Conservation (phyloP, 805 yeast species). For the Metschnikowia henanensis region DNA sequence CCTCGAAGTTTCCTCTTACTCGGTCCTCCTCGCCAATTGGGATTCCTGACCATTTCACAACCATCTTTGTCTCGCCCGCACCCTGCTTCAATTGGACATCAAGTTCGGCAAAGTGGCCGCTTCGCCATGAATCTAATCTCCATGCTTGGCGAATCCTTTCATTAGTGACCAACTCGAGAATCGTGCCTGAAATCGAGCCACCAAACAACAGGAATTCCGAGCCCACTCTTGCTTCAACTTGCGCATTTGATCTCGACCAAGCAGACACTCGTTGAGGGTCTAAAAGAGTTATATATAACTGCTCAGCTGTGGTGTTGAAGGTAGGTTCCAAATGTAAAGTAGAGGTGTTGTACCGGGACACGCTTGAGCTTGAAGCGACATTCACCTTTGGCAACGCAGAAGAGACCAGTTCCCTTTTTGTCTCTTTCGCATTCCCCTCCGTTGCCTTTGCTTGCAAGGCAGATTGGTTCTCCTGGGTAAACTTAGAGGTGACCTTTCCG, state of each 20-base stretch:
- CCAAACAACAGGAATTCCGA: conserved; percentile 74
- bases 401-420: conserved; percentile 6
- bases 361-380: conserved; percentile 15
- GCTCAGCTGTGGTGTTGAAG: conserved; percentile 87
- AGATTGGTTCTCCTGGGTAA: conserved; percentile 50
- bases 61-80: conserved; percentile 76
- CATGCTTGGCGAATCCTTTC: conserved; percentile 70
- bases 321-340: conserved; percentile 72
- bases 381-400: conserved; percentile 10
- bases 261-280: conserved; percentile 81
- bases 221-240: conserved; percentile 54
- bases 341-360: conserved; percentile 77
- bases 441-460: conserved; percentile 5
- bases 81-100: conserved; percentile 71
- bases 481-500: conserved; percentile 39
- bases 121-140: conserved; percentile 89
- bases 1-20: conserved; percentile 82
- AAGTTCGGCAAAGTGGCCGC: conserved; percentile 75
- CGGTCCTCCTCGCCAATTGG: conserved; percentile 95
- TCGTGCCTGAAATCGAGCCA: conserved; percentile 78
- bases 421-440: conserved; percentile 3
- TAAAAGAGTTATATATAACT: conserved; percentile 72
- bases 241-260: conserved; percentile 81
- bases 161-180: conserved; percentile 57
- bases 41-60: conserved; percentile 79